A percentile compares a stretch with the other conserved stretches of the same genome.
Conservation (phyloP, 1,284 basidiomycete genomes). For the Fomitopsis betulina region DNA sequence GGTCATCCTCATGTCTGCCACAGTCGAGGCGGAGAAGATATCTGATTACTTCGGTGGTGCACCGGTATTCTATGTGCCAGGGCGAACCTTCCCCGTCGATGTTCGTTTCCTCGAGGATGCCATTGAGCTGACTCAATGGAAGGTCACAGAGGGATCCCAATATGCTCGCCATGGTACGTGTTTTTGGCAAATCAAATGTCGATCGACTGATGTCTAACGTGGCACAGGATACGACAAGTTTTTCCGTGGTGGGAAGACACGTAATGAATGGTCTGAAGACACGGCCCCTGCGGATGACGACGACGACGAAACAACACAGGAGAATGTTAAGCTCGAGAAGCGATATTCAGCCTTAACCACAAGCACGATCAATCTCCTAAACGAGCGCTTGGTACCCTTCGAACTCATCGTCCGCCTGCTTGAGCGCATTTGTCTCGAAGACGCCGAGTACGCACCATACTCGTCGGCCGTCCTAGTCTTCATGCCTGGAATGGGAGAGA, state of each 20-base stretch:
- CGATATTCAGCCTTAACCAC: conserved; percentile 73
- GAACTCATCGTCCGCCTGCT: conserved; percentile 86
- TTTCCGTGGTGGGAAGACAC: conserved; percentile 55
- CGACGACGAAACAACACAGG: conserved; percentile 59
- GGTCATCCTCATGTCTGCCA: conserved; percentile 97
- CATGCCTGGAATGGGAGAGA: conserved; percentile 92
- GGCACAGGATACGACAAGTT: conserved; percentile 53
- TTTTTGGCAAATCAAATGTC: not conserved
- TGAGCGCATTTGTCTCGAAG: conserved; percentile 83
- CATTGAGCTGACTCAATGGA: conserved; percentile 84
- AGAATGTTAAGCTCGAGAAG: conserved; percentile 59
- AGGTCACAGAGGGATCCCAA: conserved; percentile 78
- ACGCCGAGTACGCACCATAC: conserved; percentile 48
- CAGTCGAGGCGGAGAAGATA: conserved; percentile 92
- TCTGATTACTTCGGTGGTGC: conserved; percentile 92
- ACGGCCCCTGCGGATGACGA: conserved; percentile 55
- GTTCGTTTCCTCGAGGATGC: conserved; percentile 91
- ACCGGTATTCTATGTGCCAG: conserved; percentile 86
- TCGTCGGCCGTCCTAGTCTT: conserved; percentile 89
- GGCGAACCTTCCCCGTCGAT: conserved; percentile 95
- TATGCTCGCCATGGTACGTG: conserved; percentile 70
- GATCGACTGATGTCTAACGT: not conserved
- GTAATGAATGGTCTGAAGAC: conserved; percentile 76
- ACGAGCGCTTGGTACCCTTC: conserved; percentile 88
- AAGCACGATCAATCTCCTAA: conserved; percentile 80